Evolutionary conservation across 177 flowering plant species (phyloP).

Genomic region (Telopea speciosissima): DNA sequence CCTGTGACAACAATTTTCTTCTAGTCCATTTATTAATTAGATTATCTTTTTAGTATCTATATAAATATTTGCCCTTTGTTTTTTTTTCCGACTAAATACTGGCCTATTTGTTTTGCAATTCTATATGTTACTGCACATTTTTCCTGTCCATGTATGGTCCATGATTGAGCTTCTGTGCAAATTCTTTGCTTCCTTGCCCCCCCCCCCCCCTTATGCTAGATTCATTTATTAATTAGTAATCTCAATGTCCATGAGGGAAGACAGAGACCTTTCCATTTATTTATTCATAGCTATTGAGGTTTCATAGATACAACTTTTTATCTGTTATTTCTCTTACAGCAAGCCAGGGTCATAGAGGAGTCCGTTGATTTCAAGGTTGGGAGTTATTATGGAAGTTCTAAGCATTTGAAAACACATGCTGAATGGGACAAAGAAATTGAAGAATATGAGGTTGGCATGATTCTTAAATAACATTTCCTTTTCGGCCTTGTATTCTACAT

Average conservation of each 20-base stretch:
- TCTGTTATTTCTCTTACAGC: slow-evolving; percentile 32
- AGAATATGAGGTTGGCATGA: slow-evolving; percentile 59
- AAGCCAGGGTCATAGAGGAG: slow-evolving; percentile 71
- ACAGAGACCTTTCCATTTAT: not conserved
- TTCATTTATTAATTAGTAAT: not conserved
- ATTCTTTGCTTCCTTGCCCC: not conserved
- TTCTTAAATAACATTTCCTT: not conserved
- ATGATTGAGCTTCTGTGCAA: not conserved
- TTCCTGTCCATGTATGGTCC: not conserved
- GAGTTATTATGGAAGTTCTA: slow-evolving; percentile 45
- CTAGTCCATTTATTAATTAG: not conserved
- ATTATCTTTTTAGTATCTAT: too few relatives aligned
- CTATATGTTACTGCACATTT: too few relatives aligned
- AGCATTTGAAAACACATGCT: slow-evolving; percentile 40
- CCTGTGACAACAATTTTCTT: not conserved
- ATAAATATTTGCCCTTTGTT: too few relatives aligned
- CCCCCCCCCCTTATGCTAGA: not conserved
- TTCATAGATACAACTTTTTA: not conserved
- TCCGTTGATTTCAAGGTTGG: slow-evolving; percentile 69
- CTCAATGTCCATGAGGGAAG: not conserved
- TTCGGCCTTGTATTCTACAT: not conserved
- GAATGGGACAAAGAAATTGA: slow-evolving; percentile 74
- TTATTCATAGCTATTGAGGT: not conserved
- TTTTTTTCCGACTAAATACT: too few relatives aligned
- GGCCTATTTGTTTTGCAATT: not conserved